These are phyloP conservation scores for Cladosporium halotolerans DNA, from an alignment of 2,329 filamentous ascomycete species.

Conservation along the genomic window DNA sequence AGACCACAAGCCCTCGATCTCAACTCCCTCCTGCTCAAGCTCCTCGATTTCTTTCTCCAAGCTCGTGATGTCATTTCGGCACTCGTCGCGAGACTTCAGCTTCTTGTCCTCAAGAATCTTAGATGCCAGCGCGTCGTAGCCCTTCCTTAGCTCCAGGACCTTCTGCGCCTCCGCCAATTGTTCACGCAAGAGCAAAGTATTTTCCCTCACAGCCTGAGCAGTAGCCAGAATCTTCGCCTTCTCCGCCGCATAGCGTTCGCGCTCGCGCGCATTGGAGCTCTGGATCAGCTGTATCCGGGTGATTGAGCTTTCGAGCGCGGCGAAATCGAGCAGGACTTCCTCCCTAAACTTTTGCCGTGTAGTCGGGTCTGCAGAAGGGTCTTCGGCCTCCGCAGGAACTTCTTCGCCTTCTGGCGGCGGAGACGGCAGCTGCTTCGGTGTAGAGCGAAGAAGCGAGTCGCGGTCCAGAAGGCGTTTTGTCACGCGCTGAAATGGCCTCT, in stretches of 20 bases:
- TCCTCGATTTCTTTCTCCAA: constrained; percentile 83
- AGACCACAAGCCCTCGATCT: constrained; percentile 75
- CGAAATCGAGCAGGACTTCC: constrained; percentile 81
- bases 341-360: constrained; percentile 58
- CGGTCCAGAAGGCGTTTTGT: constrained; percentile 71
- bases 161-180: constrained; percentile 71
- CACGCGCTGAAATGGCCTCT: constrained; percentile 84
- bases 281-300: constrained; percentile 82
- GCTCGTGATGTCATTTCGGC: constrained; percentile 69
- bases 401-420: constrained; percentile 52
- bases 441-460: constrained; percentile 56
- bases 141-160: constrained; percentile 70
- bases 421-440: constrained; percentile 49
- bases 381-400: constrained; percentile 39
- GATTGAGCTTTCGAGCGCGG: constrained; percentile 78
- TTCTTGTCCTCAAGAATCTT: constrained; percentile 77
- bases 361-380: constrained; percentile 23
- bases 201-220: constrained; percentile 69
- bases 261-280: constrained; percentile 74
- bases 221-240: constrained; percentile 73
- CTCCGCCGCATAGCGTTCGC: constrained; percentile 74
- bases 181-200: constrained; percentile 64
- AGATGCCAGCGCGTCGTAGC: constrained; percentile 81
- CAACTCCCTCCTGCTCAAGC: constrained; percentile 74
- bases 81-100: constrained; percentile 77